Evolutionary conservation across 179 eudicot genomes (phyloP).

Genomic region (Nepenthes alata): DNA sequence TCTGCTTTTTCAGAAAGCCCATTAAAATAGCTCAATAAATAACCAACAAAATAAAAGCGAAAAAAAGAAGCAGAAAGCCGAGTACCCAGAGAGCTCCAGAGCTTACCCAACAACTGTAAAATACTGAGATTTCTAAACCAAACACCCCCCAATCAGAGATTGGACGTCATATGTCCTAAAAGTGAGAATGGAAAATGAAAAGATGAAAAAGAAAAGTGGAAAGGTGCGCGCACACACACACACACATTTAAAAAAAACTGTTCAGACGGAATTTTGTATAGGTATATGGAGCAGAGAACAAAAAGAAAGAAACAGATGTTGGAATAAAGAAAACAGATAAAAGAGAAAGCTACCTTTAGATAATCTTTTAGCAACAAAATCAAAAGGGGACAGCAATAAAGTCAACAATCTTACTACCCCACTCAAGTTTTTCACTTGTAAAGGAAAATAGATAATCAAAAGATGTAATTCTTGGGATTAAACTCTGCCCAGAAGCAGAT

Average conservation of each 20-base stretch:
- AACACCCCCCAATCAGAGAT: not conserved
- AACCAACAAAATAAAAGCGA: not conserved
- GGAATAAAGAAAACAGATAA: not conserved
- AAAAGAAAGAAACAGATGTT: not conserved
- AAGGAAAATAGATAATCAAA: not conserved
- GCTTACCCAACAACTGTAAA: not conserved
- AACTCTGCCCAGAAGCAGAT: too few relatives aligned
- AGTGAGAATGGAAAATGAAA: not conserved
- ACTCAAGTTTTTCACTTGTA: not conserved
- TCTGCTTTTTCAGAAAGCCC: conserved; percentile 8
- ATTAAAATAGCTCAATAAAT: conserved; percentile 3
- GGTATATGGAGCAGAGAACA: not conserved
- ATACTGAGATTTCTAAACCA: not conserved
- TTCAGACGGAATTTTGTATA: not conserved
- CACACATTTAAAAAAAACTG: not conserved
- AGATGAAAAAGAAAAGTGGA: not conserved
- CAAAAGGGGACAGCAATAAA: not conserved
- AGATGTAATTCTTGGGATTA: not conserved
- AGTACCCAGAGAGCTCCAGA: not conserved
- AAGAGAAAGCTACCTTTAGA: not conserved
- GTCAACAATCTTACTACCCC: not conserved
- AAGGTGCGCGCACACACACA: not conserved
- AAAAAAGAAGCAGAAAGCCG: not conserved
- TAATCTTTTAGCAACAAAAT: not conserved
- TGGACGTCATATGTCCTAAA: too few relatives aligned